These are phyloP conservation scores for Arachis hypogaea DNA, from an alignment of 306 rosid species.

Conservation along the genomic window DNA sequence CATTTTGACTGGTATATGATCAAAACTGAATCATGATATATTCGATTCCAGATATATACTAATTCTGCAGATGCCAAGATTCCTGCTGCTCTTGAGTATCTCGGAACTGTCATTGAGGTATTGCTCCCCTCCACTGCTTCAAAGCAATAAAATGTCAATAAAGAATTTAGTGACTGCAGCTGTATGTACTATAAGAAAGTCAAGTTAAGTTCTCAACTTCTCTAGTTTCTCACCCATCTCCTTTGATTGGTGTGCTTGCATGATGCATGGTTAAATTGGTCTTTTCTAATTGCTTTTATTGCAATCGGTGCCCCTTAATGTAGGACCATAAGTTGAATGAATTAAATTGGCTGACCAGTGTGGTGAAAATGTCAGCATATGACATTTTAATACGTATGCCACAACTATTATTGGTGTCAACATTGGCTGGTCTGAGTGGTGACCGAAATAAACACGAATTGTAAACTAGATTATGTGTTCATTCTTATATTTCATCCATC, in stretches of 20 bases:
- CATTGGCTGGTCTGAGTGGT: neutral
- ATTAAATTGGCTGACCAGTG: constrained; percentile 9
- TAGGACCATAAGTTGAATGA: constrained; percentile 24
- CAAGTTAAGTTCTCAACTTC: constrained; percentile 15
- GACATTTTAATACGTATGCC: constrained; percentile 14
- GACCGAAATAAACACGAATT: neutral
- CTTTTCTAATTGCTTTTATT: neutral
- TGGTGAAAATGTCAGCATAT: constrained; percentile 7
- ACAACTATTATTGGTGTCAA: constrained; percentile 7
- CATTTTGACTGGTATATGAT: too few relatives aligned
- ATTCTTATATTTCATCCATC: too few relatives aligned
- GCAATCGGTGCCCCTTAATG: constrained; percentile 4
- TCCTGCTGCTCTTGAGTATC: constrained; percentile 88
- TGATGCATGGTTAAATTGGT: constrained; percentile 7
- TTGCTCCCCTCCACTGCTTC: constrained; percentile 15
- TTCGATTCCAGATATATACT: constrained; percentile 70
- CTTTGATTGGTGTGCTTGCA: constrained; percentile 24
- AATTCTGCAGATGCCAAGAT: constrained; percentile 97
- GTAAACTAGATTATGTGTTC: neutral
- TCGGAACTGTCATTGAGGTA: constrained; percentile 94
- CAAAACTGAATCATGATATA: constrained; percentile 25
- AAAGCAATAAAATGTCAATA: constrained; percentile 25
- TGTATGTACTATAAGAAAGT: constrained; percentile 9
- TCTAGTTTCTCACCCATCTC: constrained; percentile 21
- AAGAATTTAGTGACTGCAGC: constrained; percentile 6